Percentiles rank a stretch among this genome's conserved stretches.
These are phyloP conservation scores for Dothidotthia symphoricarpi DNA, from an alignment of 2,329 filamentous ascomycete genomes.

Conservation along the genomic window DNA sequence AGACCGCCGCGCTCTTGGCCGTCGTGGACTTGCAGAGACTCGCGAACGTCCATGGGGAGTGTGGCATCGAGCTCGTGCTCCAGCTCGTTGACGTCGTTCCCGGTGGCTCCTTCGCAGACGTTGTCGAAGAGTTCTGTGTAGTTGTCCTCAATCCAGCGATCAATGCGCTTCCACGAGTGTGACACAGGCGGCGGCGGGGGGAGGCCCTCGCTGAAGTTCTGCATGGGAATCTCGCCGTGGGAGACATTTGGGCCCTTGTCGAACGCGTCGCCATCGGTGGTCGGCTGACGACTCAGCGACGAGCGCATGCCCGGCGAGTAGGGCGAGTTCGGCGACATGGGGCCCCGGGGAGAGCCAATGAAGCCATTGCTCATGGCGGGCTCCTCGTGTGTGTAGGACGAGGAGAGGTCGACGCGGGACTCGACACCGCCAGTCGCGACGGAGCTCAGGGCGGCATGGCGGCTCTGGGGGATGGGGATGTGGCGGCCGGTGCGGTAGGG, in stretches of 20 bases:
- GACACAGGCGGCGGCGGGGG: slow-evolving; percentile 83
- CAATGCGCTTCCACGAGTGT: slow-evolving; percentile 93
- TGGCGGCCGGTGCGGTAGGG: slow-evolving; percentile 89
- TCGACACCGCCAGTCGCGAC: slow-evolving; percentile 83
- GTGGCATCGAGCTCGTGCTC: slow-evolving; percentile 95
- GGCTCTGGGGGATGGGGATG: slow-evolving; percentile 79
- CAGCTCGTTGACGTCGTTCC: slow-evolving; percentile 93
- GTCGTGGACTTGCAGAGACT: slow-evolving; percentile 87
- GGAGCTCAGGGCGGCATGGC: slow-evolving; percentile 79
- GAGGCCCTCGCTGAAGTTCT: slow-evolving; percentile 87
- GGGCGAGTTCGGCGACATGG: slow-evolving; percentile 63
- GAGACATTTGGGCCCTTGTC: slow-evolving; percentile 61
- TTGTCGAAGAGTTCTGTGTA: slow-evolving; percentile 95
- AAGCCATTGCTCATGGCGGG: slow-evolving; percentile 57
- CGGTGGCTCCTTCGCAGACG: slow-evolving; percentile 84
- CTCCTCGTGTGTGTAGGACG: slow-evolving; percentile 74
- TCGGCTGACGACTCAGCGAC: slow-evolving; percentile 65
- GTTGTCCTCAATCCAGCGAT: slow-evolving; percentile 89
- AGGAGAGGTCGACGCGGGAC: slow-evolving; percentile 79
- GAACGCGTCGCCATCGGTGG: slow-evolving; percentile 48
- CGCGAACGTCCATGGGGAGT: slow-evolving; percentile 86
- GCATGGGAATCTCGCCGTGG: slow-evolving; percentile 86
- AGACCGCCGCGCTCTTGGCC: slow-evolving; percentile 93
- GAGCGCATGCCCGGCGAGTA: slow-evolving; percentile 91
- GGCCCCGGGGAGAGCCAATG: slow-evolving; percentile 56